Conservation (phyloP, 257 asterid species). For the Nicotiana obtusifolia region DNA sequence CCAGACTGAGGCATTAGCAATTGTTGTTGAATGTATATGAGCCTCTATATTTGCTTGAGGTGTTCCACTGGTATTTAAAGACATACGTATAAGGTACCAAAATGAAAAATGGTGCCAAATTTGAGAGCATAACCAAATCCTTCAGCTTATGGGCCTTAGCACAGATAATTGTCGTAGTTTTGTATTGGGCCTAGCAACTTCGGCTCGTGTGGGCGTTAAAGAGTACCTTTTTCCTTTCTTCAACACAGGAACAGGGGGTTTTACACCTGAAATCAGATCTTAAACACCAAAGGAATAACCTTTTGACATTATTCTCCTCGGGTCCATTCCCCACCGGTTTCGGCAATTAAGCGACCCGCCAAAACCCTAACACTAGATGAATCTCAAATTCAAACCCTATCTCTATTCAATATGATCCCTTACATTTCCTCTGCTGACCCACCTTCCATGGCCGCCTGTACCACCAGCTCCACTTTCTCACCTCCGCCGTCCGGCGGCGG, state of each 20-base stretch:
- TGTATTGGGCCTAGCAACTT: neutral
- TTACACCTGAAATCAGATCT: neutral
- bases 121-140: too few species aligned
- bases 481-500: conserved; percentile 57
- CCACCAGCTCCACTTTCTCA: conserved; percentile 26
- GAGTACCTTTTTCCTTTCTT: neutral
- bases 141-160: neutral
- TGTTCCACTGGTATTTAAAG: too few species aligned
- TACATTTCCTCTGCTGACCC: conserved; percentile 26
- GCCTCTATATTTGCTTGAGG: too few species aligned
- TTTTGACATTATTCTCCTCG: neutral
- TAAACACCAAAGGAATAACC: neutral
- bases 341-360: conserved; percentile 12
- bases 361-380: conserved; percentile 9
- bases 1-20: too few species aligned
- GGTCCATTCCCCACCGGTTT: neutral
- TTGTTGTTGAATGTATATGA: too few species aligned
- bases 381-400: neutral
- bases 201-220: neutral
- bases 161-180: neutral
- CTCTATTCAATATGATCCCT: conserved; percentile 9
- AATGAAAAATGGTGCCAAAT: too few species aligned
- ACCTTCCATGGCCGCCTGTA: conserved; percentile 18
- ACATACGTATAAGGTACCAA: too few species aligned
- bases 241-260: neutral